Evolutionary conservation across 192 early-diverging fungal species (phyloP), one percentile per base, ranked within the genome.

Genomic region (Linnemannia hyalina): DNA sequence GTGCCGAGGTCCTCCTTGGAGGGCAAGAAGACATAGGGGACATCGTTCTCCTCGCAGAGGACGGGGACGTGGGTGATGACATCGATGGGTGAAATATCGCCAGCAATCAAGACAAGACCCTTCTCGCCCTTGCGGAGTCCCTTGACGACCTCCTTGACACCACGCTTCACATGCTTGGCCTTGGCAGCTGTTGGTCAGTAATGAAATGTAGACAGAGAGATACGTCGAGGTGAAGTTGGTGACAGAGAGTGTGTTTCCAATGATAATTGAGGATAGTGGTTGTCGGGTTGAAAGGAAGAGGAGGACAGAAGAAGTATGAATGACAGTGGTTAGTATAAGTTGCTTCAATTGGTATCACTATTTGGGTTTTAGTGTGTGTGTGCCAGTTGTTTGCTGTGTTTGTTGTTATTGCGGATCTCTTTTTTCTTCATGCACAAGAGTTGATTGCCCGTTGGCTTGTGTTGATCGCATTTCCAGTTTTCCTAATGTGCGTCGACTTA

Each of bases 141-240:
- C 92, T 99, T 99, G 60, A 97, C 96, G 41, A 99, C 97, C 89
- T 99, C 99, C 93, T 99, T 99, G 29, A 99, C 97, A 71, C 99
- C 99, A 78, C 99, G 95, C 89, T 95, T 95, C 55, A 98, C 93
- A 55, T 95, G 93, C 89, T 97, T 97, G 68, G 94, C 93, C 90
- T 96, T 97, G 74, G 95, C 85, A 70, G 97, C 97, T 95, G 85
- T 78, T 70, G 8, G 68, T 20, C 35, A 23, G 68, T 77, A 35
- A 54, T 55, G 63, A 47, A 70, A 42, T 22, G 36, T 63, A 57
- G 8, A 40, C 13, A 47, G 4, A 57, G n/a, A 60, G 49, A 46
- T 8, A 69, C n/a, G 20, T 40, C 13, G 68, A 40, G 6, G 38
- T 3, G 49, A 60, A 60, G 26, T 42, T 81, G n/a, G 13, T 44